Base-by-base conservation (phyloP, 352 stramenopile species). In the Globisporangium megalacanthum region DNA sequence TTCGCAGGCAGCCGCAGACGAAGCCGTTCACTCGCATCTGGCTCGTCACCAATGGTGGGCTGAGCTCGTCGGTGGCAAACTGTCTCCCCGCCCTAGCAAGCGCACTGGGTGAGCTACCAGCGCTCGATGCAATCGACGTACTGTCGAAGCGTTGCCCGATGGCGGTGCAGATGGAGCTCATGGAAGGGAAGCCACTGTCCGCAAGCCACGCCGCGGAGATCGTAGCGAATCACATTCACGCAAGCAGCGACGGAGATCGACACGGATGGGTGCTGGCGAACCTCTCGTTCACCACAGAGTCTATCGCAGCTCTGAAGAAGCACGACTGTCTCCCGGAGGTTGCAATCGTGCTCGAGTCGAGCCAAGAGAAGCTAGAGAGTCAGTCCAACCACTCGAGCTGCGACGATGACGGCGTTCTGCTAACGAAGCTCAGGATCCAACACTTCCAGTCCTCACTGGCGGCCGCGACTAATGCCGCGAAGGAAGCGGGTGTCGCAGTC, bases 251-350 rank as follows among this genome's bases (percentile, higher is more conserved):
- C 7, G 33, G 19, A 25, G 19, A 31, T 11, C 20, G 44, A 15
- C 44, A 31, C n/a, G 10, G 45, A 36, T 89, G 79, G 78, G 63
- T 91, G 29, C 61, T 91, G 15, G 70, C 36, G 14, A 80, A 87
- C 54, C 49, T 91, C 46, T 63, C 72, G 33, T 60, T 80, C 10
- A 74, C 63, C 14, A 49, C 35, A 19, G 73, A 83, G 3, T 63
- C 67, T 0, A 45, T 81, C 17, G 61, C 62, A 8, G 63, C 62
- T 11, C 53, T 91, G 2, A 62, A 75, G 13, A 65, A 83, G 33
- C 65, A 64, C 36, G 49, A 52, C n/a, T 82, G 71, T 35, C 73
- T 84, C 3, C 79, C 79, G 17, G 73, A 91, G 13, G 47, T 61
- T 7, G 68, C 88, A 51, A 56, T 88, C n/a, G 11, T 78, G 1